Base-by-base conservation (phyloP, 2,329 filamentous ascomycete genomes). In the Colletotrichum lini region DNA sequence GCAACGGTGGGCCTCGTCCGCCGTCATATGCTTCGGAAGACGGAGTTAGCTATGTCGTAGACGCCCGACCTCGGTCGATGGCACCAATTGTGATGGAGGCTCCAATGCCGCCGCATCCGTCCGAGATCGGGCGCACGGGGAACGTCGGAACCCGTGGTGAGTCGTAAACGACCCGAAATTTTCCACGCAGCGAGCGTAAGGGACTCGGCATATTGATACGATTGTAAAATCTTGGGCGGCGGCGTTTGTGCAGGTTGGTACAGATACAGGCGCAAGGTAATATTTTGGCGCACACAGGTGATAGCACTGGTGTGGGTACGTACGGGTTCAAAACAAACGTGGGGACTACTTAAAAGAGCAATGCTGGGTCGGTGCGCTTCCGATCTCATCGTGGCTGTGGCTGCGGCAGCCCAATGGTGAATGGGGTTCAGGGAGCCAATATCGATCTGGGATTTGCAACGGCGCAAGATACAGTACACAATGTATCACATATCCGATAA, bases 1-100 rank as follows among this genome's bases (percentile, higher is more conserved):
- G 76, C 44, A 75, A 73, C n/a, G 74, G 74, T 49, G 78, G 79
- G 66, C 78, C 74, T 13, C 86, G 93, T 1, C 94, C 94, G 5
- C 94, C 94, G 2, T 94, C 91, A 5, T 96, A 96, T 78, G 85
- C 87, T 4, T 94, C 92, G 0, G 93, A 96, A 12, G 91, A 95
- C 75, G 93, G 93, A 0, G 87, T 94, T 6, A 87, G 87, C 38
- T 95, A 95, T 77, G 89, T 94, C 16, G 85, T 94, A 6, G 90
- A 94, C 74, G 91, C 90, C 0, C 87, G 86, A 67, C 90, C 90
- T 53, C 82, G 90, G 67, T 90, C 89, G 9, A 86, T 86, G 18
- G 88, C 83, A 3, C 85, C 87, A n/a, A 47, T 30, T 23, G 18
- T 56, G 57, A 50, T 26, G 26, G 58, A 68, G 15, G 45, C n/a